A percentile compares a stretch with the other conserved stretches of the same genome.
Evolutionary conservation across 352 stramenopile genomes (phyloP).

Genomic region (Phytophthora fragariaefolia): DNA sequence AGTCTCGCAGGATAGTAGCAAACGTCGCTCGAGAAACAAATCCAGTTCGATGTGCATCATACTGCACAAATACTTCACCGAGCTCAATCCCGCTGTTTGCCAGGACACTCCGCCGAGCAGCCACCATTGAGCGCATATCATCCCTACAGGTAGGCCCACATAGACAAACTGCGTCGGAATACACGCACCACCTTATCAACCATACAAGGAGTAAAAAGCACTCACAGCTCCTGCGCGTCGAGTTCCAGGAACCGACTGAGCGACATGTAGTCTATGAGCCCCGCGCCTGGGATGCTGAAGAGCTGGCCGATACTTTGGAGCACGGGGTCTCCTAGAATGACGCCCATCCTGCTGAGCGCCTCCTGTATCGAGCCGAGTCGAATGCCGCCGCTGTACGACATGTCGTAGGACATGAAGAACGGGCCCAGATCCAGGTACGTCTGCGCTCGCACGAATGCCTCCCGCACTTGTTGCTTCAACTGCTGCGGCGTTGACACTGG

Average conservation of each 20-base stretch:
- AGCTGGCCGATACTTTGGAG: conserved; percentile 49
- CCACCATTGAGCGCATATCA: conserved; percentile 45
- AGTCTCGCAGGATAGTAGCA: conserved; percentile 45
- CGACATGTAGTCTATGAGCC: conserved; percentile 60
- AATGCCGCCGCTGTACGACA: conserved; percentile 40
- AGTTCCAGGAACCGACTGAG: conserved; percentile 58
- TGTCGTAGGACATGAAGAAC: conserved; percentile 65
- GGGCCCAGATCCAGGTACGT: conserved; percentile 50
- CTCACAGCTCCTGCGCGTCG: conserved; percentile 62
- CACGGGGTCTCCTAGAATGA: conserved; percentile 42
- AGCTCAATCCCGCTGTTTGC: conserved; percentile 46
- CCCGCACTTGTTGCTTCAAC: conserved; percentile 53
- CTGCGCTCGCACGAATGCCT: conserved; percentile 56
- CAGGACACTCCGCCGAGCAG: conserved; percentile 36
- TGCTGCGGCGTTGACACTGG: conserved; percentile 27
- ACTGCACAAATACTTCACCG: conserved; percentile 47
- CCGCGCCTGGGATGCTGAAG: conserved; percentile 44
- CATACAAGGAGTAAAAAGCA: neutral
- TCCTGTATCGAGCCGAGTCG: conserved; percentile 54
- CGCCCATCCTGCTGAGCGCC: conserved; percentile 50
- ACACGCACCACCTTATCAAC: too few species aligned
- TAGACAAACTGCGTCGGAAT: too few species aligned
- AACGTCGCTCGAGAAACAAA: conserved; percentile 53
- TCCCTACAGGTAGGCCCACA: too few species aligned
- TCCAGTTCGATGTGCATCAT: conserved; percentile 47